Evolutionary conservation across 1,139 yeast species (phyloP).

Genomic region (Lodderomyces metapsilosis): DNA sequence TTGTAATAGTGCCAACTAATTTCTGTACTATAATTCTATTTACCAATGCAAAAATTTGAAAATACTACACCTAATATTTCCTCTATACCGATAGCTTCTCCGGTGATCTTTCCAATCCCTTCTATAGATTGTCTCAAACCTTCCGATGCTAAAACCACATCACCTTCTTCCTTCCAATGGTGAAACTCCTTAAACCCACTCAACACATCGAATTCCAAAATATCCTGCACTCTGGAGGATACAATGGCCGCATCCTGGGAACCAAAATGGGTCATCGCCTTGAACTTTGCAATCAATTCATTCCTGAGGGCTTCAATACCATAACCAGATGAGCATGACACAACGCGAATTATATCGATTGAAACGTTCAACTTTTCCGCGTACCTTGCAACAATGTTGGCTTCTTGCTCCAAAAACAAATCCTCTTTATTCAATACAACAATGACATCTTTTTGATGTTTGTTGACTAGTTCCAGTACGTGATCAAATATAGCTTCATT

Average conservation of each 20-base stretch:
- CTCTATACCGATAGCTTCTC: constrained; percentile 84
- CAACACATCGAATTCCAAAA: constrained; percentile 69
- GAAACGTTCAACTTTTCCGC: constrained; percentile 26
- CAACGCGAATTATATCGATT: constrained; percentile 19
- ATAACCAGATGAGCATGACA: constrained; percentile 60
- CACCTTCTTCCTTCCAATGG: constrained; percentile 51
- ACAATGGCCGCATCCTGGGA: constrained; percentile 62
- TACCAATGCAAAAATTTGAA: constrained; percentile 91
- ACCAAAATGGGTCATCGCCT: constrained; percentile 47
- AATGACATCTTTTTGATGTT: constrained; percentile 23
- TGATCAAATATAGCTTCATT: not conserved
- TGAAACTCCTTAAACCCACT: constrained; percentile 66
- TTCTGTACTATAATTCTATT: constrained; percentile 33
- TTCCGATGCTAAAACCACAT: constrained; percentile 81
- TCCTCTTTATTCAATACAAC: constrained; percentile 66
- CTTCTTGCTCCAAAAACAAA: constrained; percentile 26
- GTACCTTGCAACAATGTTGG: constrained; percentile 20
- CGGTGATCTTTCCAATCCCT: constrained; percentile 91
- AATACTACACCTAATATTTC: constrained; percentile 90
- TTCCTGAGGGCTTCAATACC: constrained; percentile 55
- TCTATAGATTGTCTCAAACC: constrained; percentile 71
- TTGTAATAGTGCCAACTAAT: constrained; percentile 19
- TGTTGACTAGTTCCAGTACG: not conserved
- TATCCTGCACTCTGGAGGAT: constrained; percentile 73
- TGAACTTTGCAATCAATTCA: constrained; percentile 33